A percentile compares a stretch with the other conserved stretches of the same genome.
These are phyloP conservation scores for Nakazawaea anatomiae DNA, from an alignment of 805 yeast species.

Conservation along the genomic window DNA sequence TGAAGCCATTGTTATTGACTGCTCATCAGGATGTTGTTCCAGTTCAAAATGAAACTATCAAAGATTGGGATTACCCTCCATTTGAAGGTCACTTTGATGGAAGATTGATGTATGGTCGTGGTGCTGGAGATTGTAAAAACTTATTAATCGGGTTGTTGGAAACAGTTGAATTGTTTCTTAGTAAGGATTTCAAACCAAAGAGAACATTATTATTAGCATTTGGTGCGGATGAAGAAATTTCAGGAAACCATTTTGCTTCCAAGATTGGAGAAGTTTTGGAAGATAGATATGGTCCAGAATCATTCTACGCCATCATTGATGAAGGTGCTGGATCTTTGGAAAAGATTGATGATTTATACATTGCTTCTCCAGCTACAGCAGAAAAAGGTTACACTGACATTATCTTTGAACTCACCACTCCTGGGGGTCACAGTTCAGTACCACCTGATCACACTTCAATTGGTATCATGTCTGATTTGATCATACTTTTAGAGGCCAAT, in stretches of 20 bases:
- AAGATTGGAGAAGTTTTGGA: constrained; percentile 40
- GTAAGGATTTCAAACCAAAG: constrained; percentile 43
- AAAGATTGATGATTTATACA: constrained; percentile 30
- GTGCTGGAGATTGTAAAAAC: constrained; percentile 72
- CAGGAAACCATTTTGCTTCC: constrained; percentile 59
- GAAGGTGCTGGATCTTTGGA: constrained; percentile 33
- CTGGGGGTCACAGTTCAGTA: constrained; percentile 55
- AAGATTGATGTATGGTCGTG: constrained; percentile 66
- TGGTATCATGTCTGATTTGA: constrained; percentile 62
- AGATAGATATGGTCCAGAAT: constrained; percentile 53
- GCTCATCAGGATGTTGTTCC: constrained; percentile 87
- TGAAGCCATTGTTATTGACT: constrained; percentile 63
- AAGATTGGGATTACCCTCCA: constrained; percentile 64
- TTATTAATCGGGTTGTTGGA: constrained; percentile 61
- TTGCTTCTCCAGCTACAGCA: constrained; percentile 42
- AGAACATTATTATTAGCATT: constrained; percentile 60
- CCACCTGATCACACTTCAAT: constrained; percentile 72
- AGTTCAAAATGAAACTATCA: constrained; percentile 48
- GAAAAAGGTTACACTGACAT: constrained; percentile 38
- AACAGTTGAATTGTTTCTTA: constrained; percentile 50
- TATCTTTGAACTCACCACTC: constrained; percentile 41
- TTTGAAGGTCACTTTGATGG: constrained; percentile 66
- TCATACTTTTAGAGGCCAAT: constrained; percentile 48
- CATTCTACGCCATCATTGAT: constrained; percentile 59
- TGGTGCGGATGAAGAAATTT: constrained; percentile 78